These are phyloP conservation scores for Jaenimonas drosophilae DNA, from an alignment of 208 protist species.

Conservation along the genomic window DNA sequence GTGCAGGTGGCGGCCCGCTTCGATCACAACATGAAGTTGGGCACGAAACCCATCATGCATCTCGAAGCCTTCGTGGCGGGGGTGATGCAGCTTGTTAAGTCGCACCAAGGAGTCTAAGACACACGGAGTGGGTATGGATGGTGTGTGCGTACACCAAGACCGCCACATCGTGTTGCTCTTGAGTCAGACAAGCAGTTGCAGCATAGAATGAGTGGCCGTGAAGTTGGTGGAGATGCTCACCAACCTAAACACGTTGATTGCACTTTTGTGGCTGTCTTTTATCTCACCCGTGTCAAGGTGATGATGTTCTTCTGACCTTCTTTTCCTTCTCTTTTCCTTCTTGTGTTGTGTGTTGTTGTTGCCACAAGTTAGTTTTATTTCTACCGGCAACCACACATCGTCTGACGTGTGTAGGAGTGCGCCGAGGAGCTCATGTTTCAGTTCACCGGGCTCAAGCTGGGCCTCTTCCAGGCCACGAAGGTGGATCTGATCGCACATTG, in stretches of 20 bases:
- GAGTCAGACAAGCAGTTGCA: no score
- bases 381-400: not conserved
- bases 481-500: conserved; percentile 67
- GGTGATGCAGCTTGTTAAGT: conserved; percentile 81
- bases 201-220: no score
- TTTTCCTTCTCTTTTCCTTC: conserved; percentile 11
- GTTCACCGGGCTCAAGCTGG: conserved; percentile 12
- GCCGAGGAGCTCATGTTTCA: conserved; percentile 14
- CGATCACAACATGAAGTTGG: conserved; percentile 95
- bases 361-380: not conserved
- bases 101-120: no score
- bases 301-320: no score
- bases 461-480: conserved; percentile 25
- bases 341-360: conserved; percentile 5
- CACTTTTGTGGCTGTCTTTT: no score
- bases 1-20: conserved; percentile 91
- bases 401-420: conserved; percentile 2
- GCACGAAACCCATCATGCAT: conserved; percentile 97
- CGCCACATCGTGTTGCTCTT: no score
- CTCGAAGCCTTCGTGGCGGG: conserved; percentile 96
- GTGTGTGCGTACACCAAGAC: no score
- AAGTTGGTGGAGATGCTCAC: no score
- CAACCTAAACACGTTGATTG: no score
- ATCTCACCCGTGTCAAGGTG: no score
- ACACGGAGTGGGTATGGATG: no score